Base-by-base conservation (phyloP, 1,284 basidiomycete species). In the Mycena citricolor region DNA sequence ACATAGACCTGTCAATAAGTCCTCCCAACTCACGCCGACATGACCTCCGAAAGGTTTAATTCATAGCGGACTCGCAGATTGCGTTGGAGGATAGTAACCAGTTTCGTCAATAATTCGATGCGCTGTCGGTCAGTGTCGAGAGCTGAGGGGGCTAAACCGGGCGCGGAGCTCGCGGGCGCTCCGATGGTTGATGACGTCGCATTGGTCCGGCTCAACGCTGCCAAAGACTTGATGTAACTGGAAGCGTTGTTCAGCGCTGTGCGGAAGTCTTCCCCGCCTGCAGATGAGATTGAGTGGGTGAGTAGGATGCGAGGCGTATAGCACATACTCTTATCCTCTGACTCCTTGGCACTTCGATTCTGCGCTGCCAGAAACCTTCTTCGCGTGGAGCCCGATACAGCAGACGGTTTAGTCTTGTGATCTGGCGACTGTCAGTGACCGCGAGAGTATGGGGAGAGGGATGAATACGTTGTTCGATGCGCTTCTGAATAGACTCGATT, bases 41-140 rank as follows among this genome's bases (percentile, higher is more conserved):
- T 68, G 14, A 94, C 67, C 41, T 93, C 86, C 1, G 73, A 66
- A 11, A 87, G 67, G 42, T 81, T 79, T 17, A 94, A 57, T 54
- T 91, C 87, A 57, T 87, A 89, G 37, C 83, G 74, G 16, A 95
- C 83, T 5, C 86, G 80, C 22, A 91, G 65, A 55, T 83, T 85
- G 20, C 81, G 76, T 57, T 84, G 83, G n/a, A 97, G 67, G 32
- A 88, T 74, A 21, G 69, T 73, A 19, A 83, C 82, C 2, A 97
- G 67, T 46, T 76, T 77, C 4, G 74, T 73, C 77, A 94, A 82
- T 7, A 72, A 60, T 17, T 83, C 81, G 20, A 82, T 73, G 26
- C 80, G 68, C 30, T 76, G 67, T n/a, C 69, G 70, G 54, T 80
- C 79, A 7, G 71, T 52, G 23, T 86, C 84, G 7, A 60, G 57